Conservation (phyloP, 768 basidiomycete species). For the Holtermanniella nyarrowii region DNA sequence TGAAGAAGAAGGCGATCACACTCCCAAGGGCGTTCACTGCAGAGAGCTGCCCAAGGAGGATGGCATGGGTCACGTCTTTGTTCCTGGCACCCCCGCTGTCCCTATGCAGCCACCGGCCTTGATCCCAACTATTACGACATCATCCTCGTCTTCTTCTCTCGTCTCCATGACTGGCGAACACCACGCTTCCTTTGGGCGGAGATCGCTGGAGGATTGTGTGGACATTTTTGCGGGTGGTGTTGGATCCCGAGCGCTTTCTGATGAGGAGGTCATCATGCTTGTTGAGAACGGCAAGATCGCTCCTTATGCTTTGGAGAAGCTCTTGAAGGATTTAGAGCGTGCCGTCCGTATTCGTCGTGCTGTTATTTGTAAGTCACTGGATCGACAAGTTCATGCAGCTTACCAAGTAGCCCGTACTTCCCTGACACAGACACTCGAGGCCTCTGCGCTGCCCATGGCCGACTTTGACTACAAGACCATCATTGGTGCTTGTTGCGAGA, state of each 20-base stretch:
- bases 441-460: slow-evolving; percentile 66
- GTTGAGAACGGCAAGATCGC: slow-evolving; percentile 86
- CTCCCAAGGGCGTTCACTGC: slow-evolving; percentile 20
- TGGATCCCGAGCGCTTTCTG: slow-evolving; percentile 50
- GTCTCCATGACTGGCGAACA: not conserved
- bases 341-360: slow-evolving; percentile 79
- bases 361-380: slow-evolving; percentile 64
- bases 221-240: slow-evolving; percentile 55
- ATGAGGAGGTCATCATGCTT: slow-evolving; percentile 84
- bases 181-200: slow-evolving; percentile 24
- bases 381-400: not conserved
- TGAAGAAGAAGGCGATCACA: slow-evolving; percentile 25
- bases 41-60: not conserved
- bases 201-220: slow-evolving; percentile 66
- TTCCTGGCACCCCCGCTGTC: slow-evolving; percentile 21
- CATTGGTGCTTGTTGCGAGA: slow-evolving; percentile 95
- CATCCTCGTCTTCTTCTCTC: slow-evolving; percentile 3
- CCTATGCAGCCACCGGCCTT: slow-evolving; percentile 14
- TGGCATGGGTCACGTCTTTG: slow-evolving; percentile 21
- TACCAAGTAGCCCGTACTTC: slow-evolving; percentile 63
- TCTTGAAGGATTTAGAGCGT: slow-evolving; percentile 73
- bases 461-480: slow-evolving; percentile 91
- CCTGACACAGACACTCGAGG: slow-evolving; percentile 68
- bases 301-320: slow-evolving; percentile 91
- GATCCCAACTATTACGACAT: slow-evolving; percentile 9